Conservation (phyloP, 805 yeast genomes). For the Saccharomycopsis sp. region DNA sequence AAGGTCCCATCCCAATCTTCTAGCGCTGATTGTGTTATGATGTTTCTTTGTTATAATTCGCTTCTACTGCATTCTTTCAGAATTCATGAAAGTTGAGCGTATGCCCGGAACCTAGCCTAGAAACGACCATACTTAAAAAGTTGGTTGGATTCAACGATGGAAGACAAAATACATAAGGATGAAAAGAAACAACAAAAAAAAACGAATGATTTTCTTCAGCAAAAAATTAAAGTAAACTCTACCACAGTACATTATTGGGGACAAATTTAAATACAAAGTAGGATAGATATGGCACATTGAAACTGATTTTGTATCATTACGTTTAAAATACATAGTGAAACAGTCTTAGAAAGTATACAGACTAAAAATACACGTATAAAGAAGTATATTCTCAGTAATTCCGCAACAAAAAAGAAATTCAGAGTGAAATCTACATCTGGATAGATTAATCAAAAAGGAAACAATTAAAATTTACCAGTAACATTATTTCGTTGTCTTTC, state of each 20-base stretch:
- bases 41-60: background rate
- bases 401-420: no score
- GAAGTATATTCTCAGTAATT: background rate
- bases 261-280: background rate
- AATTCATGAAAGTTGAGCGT: background rate
- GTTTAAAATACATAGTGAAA: background rate
- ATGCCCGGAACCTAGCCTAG: no score
- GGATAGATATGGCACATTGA: background rate
- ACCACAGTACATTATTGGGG: background rate
- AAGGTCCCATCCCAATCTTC: background rate
- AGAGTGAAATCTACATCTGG: background rate
- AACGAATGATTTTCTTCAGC: background rate
- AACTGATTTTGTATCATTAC: background rate
- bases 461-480: background rate
- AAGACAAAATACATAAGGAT: no score
- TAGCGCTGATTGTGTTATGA: background rate
- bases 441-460: background rate
- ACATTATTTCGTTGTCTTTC: background rate
- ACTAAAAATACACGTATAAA: background rate
- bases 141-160: no score
- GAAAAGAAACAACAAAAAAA: no score
- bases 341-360: background rate
- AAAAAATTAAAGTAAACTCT: background rate
- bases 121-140: background rate
- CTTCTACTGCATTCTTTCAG: background rate